phyloP scores from a whole-genome alignment of 2,329 filamentous ascomycete species.

The Microdochium nivale region DNA sequence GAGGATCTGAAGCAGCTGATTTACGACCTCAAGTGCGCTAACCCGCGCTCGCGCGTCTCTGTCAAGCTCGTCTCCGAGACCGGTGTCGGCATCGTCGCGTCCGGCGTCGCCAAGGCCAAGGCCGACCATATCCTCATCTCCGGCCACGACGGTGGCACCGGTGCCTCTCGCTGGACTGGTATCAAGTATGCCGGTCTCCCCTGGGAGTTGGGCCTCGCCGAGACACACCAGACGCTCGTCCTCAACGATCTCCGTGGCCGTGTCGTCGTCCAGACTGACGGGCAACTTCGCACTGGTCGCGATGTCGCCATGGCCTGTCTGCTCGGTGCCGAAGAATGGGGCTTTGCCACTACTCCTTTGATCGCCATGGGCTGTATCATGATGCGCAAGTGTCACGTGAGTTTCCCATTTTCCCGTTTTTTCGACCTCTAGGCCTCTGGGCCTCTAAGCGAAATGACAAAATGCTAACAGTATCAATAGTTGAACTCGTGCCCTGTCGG shows the following conservation, averaged over 20 bases:
- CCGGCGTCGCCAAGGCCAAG: conserved; percentile 95
- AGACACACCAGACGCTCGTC: conserved; percentile 94
- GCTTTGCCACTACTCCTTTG: conserved; percentile 87
- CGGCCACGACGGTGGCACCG: conserved; percentile 92
- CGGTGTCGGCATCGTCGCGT: conserved; percentile 93
- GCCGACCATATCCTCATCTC: conserved; percentile 95
- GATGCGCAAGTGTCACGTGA: conserved; percentile 67
- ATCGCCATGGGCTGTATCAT: conserved; percentile 97
- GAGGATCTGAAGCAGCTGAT: conserved; percentile 97
- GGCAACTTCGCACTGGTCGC: conserved; percentile 83
- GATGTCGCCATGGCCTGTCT: conserved; percentile 93
- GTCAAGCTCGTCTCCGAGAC: conserved; percentile 98
- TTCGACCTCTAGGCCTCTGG: not conserved
- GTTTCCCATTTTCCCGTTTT: too few relatives aligned
- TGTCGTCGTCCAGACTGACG: conserved; percentile 93
- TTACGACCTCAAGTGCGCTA: conserved; percentile 95
- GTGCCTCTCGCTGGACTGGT: conserved; percentile 94
- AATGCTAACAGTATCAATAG: conserved; percentile 15
- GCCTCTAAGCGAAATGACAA: conserved; percentile 1
- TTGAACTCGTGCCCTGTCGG: conserved; percentile 81
- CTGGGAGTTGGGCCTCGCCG: conserved; percentile 92
- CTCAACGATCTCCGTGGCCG: conserved; percentile 92
- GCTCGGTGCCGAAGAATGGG: conserved; percentile 96
- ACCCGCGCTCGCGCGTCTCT: conserved; percentile 83
- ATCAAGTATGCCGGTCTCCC: conserved; percentile 97